Conservation (phyloP, 169 alveolate species). For the Neospora caninum region DNA sequence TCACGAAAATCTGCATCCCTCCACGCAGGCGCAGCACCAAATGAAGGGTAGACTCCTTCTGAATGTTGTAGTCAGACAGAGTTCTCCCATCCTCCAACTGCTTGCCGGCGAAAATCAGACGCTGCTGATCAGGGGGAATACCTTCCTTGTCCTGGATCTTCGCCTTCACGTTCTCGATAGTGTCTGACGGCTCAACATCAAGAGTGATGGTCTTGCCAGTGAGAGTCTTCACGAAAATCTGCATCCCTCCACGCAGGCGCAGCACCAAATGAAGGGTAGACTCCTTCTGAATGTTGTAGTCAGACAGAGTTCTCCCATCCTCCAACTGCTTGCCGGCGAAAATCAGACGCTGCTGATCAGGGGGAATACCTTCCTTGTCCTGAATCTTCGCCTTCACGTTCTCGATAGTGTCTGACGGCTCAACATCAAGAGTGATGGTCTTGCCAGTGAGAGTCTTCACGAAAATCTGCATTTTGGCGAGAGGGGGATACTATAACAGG, state of each 20-base stretch:
- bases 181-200: slow-evolving; percentile 96
- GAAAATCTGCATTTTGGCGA: slow-evolving; percentile 90
- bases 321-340: slow-evolving; percentile 99
- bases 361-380: slow-evolving; percentile 92
- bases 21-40: slow-evolving; percentile 30
- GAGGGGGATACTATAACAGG: background rate
- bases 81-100: slow-evolving; percentile 98
- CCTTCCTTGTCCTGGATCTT: slow-evolving; percentile 78
- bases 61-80: slow-evolving; percentile 97
- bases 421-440: slow-evolving; percentile 96
- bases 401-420: slow-evolving; percentile 96
- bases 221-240: slow-evolving; percentile 95
- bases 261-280: slow-evolving; percentile 69
- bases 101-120: slow-evolving; percentile 99
- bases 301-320: slow-evolving; percentile 98
- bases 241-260: slow-evolving; percentile 76
- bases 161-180: slow-evolving; percentile 90
- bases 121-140: slow-evolving; percentile 99
- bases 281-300: slow-evolving; percentile 96
- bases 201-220: slow-evolving; percentile 96
- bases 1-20: slow-evolving; percentile 94
- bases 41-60: slow-evolving; percentile 85
- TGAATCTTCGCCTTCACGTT: slow-evolving; percentile 79
- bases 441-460: slow-evolving; percentile 97
- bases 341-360: slow-evolving; percentile 99